These are phyloP conservation scores for Bidens hawaiensis DNA, from an alignment of 140 eudicot species.

Conservation along the genomic window DNA sequence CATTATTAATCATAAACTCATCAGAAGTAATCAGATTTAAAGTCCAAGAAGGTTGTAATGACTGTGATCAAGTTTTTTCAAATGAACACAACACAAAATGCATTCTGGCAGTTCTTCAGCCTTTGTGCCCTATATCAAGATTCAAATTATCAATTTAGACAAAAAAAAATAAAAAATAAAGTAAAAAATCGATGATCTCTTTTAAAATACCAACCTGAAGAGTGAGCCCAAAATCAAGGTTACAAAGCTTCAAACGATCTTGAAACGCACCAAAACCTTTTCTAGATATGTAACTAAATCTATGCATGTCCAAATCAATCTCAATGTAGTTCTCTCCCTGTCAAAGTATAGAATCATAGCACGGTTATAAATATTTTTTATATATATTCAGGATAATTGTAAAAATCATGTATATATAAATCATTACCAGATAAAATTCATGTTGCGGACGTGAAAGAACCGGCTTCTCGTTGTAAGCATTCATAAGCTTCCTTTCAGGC, in stretches of 20 bases:
- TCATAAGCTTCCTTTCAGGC: constrained; percentile 76
- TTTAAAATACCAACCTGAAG: constrained; percentile 56
- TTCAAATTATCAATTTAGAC: not conserved
- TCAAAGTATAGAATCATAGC: constrained; percentile 1
- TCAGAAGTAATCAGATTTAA: constrained; percentile 9
- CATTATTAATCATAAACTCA: not conserved
- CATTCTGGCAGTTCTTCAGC: constrained; percentile 87
- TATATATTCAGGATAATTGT: not conserved
- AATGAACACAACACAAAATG: constrained; percentile 69
- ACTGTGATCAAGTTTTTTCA: constrained; percentile 68
- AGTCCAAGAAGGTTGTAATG: constrained; percentile 60
- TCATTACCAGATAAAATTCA: constrained; percentile 75
- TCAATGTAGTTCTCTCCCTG: constrained; percentile 93
- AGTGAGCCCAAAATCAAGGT: constrained; percentile 81
- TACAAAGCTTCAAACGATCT: constrained; percentile 74
- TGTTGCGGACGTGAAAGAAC: constrained; percentile 95
- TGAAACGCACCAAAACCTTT: constrained; percentile 82
- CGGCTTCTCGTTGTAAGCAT: constrained; percentile 88
- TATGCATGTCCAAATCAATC: constrained; percentile 92
- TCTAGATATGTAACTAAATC: constrained; percentile 85
- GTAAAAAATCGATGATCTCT: not conserved
- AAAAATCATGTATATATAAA: not conserved
- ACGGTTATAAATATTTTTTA: not conserved
- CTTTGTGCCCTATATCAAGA: constrained; percentile 68
- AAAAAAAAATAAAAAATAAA: not conserved